A percentile compares a stretch with the other conserved stretches of the same genome.
Evolutionary conservation across 768 basidiomycete species (phyloP).

Genomic region (Leccinum aurantiacum): DNA sequence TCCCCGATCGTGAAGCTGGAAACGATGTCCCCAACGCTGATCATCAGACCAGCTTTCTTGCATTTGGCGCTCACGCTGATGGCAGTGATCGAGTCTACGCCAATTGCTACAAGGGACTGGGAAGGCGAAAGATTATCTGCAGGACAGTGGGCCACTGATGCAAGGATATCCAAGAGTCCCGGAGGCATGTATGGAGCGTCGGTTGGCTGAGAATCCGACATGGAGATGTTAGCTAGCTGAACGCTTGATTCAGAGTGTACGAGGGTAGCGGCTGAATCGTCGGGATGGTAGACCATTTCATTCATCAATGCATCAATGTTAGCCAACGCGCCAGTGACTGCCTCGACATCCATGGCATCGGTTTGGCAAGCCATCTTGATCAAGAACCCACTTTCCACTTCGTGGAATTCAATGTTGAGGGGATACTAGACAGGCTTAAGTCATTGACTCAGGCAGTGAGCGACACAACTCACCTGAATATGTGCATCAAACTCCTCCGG

Average conservation of each 20-base stretch:
- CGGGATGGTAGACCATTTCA: constrained; percentile 21
- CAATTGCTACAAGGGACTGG: constrained; percentile 41
- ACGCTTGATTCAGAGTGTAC: neutral
- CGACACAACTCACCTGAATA: constrained; percentile 30
- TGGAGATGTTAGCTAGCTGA: neutral
- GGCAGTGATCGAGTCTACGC: constrained; percentile 52
- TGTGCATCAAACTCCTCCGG: constrained; percentile 16
- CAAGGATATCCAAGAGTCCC: constrained; percentile 10
- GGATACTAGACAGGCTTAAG: constrained; percentile 37
- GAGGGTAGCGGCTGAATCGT: constrained; percentile 12
- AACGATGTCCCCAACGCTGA: constrained; percentile 39
- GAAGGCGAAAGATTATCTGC: constrained; percentile 29
- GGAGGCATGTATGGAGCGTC: constrained; percentile 5
- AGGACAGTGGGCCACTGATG: constrained; percentile 29
- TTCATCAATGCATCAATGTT: constrained; percentile 21
- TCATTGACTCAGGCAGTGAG: neutral
- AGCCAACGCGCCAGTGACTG: constrained; percentile 20
- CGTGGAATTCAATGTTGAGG: constrained; percentile 43
- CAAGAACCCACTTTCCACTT: constrained; percentile 30
- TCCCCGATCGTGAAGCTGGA: constrained; percentile 22
- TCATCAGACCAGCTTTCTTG: constrained; percentile 36
- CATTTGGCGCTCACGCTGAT: constrained; percentile 44
- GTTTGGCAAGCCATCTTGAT: constrained; percentile 38
- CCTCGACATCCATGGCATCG: constrained; percentile 27
- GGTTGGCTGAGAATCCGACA: neutral